A percentile compares a stretch with the other conserved stretches of the same genome.
Conservation (phyloP, 768 basidiomycete genomes). For the Stropharia rugosoannulata region DNA sequence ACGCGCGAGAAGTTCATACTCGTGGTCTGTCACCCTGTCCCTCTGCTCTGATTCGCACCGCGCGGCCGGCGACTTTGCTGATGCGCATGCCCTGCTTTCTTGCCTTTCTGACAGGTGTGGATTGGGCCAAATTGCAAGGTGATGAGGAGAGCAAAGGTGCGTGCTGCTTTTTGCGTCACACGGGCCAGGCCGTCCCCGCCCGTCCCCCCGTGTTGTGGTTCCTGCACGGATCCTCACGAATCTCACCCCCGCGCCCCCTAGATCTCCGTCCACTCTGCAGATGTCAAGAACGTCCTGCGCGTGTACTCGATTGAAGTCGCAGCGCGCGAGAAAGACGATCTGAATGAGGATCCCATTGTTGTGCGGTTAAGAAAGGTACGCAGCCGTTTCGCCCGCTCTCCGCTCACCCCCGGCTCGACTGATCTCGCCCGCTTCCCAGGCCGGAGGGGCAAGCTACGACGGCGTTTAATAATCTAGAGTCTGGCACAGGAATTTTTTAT, state of each 20-base stretch:
- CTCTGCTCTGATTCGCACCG: slow-evolving; percentile 19
- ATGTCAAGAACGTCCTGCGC: slow-evolving; percentile 81
- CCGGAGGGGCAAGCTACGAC: slow-evolving; percentile 88
- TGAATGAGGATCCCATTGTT: slow-evolving; percentile 87
- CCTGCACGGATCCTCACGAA: slow-evolving; percentile 29
- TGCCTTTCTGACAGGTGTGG: slow-evolving; percentile 50
- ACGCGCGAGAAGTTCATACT: slow-evolving; percentile 88
- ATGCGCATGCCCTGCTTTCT: slow-evolving; percentile 6
- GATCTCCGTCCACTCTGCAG: slow-evolving; percentile 90
- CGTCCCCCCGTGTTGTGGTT: slow-evolving; percentile 21
- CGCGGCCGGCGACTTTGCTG: slow-evolving; percentile 1
- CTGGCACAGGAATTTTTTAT: background rate
- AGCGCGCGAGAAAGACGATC: slow-evolving; percentile 78
- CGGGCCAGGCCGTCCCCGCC: slow-evolving; percentile 25
- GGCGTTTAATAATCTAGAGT: slow-evolving; percentile 51
- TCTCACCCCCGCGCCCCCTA: slow-evolving; percentile 30
- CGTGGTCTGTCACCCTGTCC: slow-evolving; percentile 41
- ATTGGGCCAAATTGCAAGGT: slow-evolving; percentile 82
- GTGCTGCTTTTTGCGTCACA: slow-evolving; percentile 15
- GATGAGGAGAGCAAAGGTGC: slow-evolving; percentile 90
- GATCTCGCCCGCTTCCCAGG: slow-evolving; percentile 39
- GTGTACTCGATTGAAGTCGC: slow-evolving; percentile 87
- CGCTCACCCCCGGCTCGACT: slow-evolving; percentile 5
- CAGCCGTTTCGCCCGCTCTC: slow-evolving; percentile 10
- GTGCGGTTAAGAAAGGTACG: slow-evolving; percentile 76